Evolutionary conservation across 257 asterid genomes (phyloP).

Genomic region (Oldenlandia corymbosa): DNA sequence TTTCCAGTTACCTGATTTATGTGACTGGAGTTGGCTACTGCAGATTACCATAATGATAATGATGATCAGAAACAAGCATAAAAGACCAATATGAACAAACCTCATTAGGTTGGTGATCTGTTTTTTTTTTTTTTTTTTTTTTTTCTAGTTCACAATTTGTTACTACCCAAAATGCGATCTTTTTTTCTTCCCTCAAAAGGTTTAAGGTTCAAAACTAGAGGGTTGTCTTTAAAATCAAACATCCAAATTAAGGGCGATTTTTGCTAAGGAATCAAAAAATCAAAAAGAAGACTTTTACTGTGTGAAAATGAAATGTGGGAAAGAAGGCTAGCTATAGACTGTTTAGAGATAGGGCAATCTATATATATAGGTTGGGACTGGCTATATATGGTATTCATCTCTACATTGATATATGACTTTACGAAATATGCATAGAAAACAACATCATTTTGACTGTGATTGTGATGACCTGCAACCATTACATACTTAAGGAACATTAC

Average conservation of each 20-base stretch:
- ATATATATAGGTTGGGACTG: too few relatives aligned
- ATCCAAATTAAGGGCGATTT: too few relatives aligned
- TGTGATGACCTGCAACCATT: not conserved
- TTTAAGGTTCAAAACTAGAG: not conserved
- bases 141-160: slow-evolving; percentile 4
- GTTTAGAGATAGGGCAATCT: not conserved
- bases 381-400: too few relatives aligned
- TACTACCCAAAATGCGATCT: not conserved
- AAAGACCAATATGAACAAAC: slow-evolving; percentile 8
- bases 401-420: too few relatives aligned
- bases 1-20: slow-evolving; percentile 6
- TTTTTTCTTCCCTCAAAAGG: not conserved
- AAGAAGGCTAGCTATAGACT: not conserved
- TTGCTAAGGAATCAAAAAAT: too few relatives aligned
- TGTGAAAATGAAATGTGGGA: not conserved
- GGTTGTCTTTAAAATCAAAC: not conserved
- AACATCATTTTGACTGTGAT: not conserved
- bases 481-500: not conserved
- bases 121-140: too few relatives aligned
- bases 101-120: slow-evolving; percentile 16
- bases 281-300: not conserved
- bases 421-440: not conserved
- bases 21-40: slow-evolving; percentile 27
- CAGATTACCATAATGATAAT: slow-evolving; percentile 27
- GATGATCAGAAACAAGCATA: slow-evolving; percentile 25